Percentiles rank a stretch among this genome's conserved stretches.
Conservation (phyloP, 192 early-diverging fungal genomes). For the Coemansia biformis region DNA sequence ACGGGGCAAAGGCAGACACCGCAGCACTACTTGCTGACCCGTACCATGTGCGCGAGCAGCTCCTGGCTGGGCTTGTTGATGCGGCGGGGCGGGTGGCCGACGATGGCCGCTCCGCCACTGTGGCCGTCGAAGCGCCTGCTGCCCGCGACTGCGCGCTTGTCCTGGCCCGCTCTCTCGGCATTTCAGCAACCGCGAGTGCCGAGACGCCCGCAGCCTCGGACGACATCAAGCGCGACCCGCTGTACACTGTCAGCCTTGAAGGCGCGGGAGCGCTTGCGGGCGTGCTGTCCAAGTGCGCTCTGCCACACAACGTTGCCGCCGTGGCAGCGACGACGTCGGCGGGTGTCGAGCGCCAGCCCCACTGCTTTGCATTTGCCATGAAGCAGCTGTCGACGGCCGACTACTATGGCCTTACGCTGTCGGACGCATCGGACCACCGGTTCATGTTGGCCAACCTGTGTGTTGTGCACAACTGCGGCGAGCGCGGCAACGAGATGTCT, state of each 20-base stretch:
- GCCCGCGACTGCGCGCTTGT: constrained; percentile 4
- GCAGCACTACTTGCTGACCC: constrained; percentile 4
- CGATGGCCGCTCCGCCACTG: not conserved
- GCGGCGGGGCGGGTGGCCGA: constrained; percentile 8
- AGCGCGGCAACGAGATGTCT: constrained; percentile 99
- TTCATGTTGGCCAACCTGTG: constrained; percentile 51
- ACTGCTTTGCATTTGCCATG: constrained; percentile 11
- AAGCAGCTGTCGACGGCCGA: constrained; percentile 13
- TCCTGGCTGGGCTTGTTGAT: constrained; percentile 36
- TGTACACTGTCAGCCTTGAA: constrained; percentile 3
- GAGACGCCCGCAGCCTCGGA: not conserved
- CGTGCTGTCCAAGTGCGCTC: constrained; percentile 11
- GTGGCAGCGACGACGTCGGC: not conserved
- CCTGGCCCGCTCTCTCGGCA: constrained; percentile 21
- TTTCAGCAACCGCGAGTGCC: constrained; percentile 5
- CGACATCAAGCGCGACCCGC: not conserved
- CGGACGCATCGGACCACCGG: constrained; percentile 35
- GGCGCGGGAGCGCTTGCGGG: constrained; percentile 8
- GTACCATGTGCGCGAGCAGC: constrained; percentile 30
- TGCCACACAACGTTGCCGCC: constrained; percentile 2
- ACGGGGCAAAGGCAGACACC: not conserved
- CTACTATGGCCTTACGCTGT: constrained; percentile 33
- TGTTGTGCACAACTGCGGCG: constrained; percentile 62
- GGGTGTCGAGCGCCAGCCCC: constrained; percentile 1
- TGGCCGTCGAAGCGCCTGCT: not conserved